A percentile compares a stretch with the other conserved stretches of the same genome.
These are phyloP conservation scores for Stemphylium beticola DNA, from an alignment of 2,329 filamentous ascomycete genomes.

Conservation along the genomic window DNA sequence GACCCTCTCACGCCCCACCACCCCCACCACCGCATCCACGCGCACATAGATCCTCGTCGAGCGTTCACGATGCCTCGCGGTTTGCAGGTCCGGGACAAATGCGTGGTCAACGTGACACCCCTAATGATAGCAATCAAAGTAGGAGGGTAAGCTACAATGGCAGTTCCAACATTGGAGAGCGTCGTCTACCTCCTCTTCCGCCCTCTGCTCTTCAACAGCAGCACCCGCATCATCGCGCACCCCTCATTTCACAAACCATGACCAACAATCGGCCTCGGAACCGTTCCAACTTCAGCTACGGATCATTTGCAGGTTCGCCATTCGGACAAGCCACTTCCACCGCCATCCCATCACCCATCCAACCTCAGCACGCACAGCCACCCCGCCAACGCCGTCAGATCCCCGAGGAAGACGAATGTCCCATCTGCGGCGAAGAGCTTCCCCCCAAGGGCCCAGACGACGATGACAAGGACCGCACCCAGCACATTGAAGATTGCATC, in stretches of 20 bases:
- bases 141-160: constrained; percentile 36
- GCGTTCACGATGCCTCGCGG: constrained; percentile 27
- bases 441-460: constrained; percentile 57
- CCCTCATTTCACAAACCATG: constrained; percentile 18
- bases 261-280: constrained; percentile 8
- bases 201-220: constrained; percentile 17
- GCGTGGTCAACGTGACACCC: constrained; percentile 25
- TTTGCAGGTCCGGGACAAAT: constrained; percentile 24
- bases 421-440: constrained; percentile 75
- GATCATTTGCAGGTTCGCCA: constrained; percentile 23
- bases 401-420: constrained; percentile 77
- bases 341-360: constrained; percentile 17
- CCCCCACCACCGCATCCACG: constrained; percentile 23
- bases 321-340: constrained; percentile 24
- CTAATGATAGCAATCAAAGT: constrained; percentile 24
- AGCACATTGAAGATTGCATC: constrained; percentile 55
- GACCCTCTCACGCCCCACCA: constrained; percentile 14
- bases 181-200: constrained; percentile 34
- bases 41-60: constrained; percentile 29
- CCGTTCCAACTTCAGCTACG: constrained; percentile 14
- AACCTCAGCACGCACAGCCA: constrained; percentile 25
- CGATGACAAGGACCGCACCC: constrained; percentile 50
- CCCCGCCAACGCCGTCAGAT: constrained; percentile 40
- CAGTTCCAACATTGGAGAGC: constrained; percentile 27
- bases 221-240: constrained; percentile 15